These are phyloP conservation scores for Penicillium dipodomyicola DNA, from an alignment of 495 filamentous ascomycete genomes.

Conservation along the genomic window DNA sequence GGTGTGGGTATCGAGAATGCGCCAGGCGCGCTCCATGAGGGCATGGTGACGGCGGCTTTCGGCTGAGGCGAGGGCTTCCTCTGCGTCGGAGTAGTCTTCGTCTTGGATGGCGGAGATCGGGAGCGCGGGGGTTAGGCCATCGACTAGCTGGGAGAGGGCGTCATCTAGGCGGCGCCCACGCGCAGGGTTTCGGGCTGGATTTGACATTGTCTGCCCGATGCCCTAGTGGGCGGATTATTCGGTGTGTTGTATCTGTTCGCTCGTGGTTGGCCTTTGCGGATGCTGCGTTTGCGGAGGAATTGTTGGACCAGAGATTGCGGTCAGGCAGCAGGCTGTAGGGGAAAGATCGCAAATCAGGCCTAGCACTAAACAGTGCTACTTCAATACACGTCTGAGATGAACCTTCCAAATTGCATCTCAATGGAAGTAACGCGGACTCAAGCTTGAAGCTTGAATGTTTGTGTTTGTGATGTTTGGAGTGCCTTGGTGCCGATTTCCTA, in stretches of 20 bases:
- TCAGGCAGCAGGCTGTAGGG: neutral
- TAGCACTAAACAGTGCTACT: neutral
- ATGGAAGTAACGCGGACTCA: neutral
- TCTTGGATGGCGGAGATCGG: slow-evolving; percentile 33
- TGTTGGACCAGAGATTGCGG: slow-evolving; percentile 3
- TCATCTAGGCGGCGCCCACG: slow-evolving; percentile 53
- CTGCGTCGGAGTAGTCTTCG: slow-evolving; percentile 40
- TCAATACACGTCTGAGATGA: neutral
- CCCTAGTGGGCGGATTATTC: slow-evolving; percentile 11
- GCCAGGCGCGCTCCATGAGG: slow-evolving; percentile 47
- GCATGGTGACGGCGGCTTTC: slow-evolving; percentile 46
- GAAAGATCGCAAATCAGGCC: neutral
- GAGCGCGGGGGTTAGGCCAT: slow-evolving; percentile 46
- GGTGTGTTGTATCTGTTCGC: neutral
- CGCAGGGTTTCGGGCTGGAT: slow-evolving; percentile 29
- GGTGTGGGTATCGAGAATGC: slow-evolving; percentile 35
- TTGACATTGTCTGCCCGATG: slow-evolving; percentile 34
- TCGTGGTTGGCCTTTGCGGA: neutral
- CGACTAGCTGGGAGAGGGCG: slow-evolving; percentile 55
- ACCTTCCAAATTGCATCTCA: neutral
- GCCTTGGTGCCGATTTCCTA: neutral
- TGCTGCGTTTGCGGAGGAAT: neutral
- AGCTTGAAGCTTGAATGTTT: slow-evolving; percentile 13
- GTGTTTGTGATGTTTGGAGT: slow-evolving; percentile 24
- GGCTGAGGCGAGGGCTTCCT: slow-evolving; percentile 41